Conservation (phyloP, 179 eudicot genomes). For the Actinidia arguta region DNA sequence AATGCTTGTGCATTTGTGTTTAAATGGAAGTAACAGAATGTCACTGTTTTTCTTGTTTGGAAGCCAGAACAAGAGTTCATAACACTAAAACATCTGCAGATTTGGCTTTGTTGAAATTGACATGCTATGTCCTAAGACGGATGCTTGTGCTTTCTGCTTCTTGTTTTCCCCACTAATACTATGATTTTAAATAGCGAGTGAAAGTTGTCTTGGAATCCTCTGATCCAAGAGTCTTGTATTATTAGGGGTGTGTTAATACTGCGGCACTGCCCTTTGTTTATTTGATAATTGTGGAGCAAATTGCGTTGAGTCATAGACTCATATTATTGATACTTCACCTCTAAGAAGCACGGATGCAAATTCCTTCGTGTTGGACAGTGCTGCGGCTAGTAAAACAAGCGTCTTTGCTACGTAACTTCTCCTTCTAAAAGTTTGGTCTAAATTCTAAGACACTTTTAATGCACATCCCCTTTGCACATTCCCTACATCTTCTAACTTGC, state of each 20-base stretch:
- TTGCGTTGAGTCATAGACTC: background rate
- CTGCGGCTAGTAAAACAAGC: too few relatives aligned
- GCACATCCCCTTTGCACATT: background rate
- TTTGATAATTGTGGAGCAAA: too few relatives aligned
- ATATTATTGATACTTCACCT: background rate
- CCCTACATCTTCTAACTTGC: background rate
- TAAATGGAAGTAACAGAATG: too few relatives aligned
- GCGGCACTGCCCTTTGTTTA: too few relatives aligned
- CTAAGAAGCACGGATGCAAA: too few relatives aligned
- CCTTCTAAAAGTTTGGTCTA: background rate
- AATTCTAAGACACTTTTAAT: background rate
- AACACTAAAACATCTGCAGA: background rate
- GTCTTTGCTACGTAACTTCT: too few relatives aligned
- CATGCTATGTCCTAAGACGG: background rate
- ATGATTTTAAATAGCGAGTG: background rate
- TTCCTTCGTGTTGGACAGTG: too few relatives aligned
- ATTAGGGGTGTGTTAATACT: too few relatives aligned
- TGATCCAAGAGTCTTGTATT: background rate
- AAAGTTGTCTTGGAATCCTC: background rate
- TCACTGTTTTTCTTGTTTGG: background rate
- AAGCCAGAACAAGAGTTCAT: background rate
- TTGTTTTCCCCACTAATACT: background rate
- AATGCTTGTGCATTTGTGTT: too few relatives aligned
- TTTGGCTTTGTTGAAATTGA: background rate
- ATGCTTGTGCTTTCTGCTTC: background rate